Evolutionary conservation across 2,329 filamentous ascomycete species (phyloP).

Genomic region (Trichoderma atroviride): DNA sequence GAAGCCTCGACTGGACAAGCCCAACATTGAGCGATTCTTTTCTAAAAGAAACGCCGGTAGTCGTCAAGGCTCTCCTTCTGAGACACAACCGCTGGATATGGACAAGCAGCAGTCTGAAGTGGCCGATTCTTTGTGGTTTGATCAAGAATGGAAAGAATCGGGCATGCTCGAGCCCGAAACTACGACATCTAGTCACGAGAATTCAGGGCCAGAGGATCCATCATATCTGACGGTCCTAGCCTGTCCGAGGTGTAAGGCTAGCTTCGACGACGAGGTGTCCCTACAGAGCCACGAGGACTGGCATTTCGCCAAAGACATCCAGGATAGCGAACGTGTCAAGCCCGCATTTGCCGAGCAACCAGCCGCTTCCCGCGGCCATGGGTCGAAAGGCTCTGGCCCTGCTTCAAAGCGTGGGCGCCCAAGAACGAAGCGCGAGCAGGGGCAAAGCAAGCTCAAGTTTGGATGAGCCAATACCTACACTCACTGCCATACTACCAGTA

Average conservation of each 20-base stretch:
- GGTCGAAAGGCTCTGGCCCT: conserved; percentile 39
- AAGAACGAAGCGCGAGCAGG: conserved; percentile 52
- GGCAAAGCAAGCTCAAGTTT: conserved; percentile 64
- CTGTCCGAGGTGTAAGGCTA: conserved; percentile 68
- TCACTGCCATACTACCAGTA: too few species aligned
- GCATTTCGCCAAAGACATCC: conserved; percentile 89
- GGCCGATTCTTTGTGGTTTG: not conserved
- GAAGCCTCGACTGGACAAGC: conserved; percentile 46
- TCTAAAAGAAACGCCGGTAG: conserved; percentile 43
- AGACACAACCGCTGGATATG: conserved; percentile 27
- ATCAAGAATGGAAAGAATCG: not conserved
- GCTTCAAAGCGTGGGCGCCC: conserved; percentile 46
- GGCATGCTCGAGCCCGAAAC: not conserved
- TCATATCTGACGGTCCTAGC: conserved; percentile 41
- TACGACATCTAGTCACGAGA: not conserved
- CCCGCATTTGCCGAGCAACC: conserved; percentile 47
- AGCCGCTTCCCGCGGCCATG: conserved; percentile 38
- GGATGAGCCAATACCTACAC: conserved; percentile 44
- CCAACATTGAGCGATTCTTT: conserved; percentile 62
- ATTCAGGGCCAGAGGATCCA: not conserved
- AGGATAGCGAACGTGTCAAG: conserved; percentile 62
- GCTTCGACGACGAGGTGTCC: conserved; percentile 60
- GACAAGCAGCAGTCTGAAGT: not conserved
- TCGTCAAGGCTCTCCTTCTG: conserved; percentile 34
- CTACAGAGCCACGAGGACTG: conserved; percentile 84